These are phyloP conservation scores for Cyamopsis tetragonoloba DNA, from an alignment of 306 rosid genomes.

Conservation along the genomic window DNA sequence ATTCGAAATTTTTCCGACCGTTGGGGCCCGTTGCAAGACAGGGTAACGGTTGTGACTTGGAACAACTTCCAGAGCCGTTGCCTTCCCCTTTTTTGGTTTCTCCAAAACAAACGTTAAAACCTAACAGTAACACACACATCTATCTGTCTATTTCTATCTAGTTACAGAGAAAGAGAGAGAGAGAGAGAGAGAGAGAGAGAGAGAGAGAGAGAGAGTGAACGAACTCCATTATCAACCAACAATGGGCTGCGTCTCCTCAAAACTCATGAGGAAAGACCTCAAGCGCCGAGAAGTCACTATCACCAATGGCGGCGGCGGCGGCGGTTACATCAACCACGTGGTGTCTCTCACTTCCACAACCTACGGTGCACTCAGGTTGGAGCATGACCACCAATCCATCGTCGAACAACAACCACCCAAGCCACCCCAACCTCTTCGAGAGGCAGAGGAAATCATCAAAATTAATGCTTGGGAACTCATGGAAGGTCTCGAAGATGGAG, in stretches of 20 bases:
- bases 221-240: conserved; percentile 21
- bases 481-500: conserved; percentile 89
- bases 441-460: conserved; percentile 62
- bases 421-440: conserved; percentile 23
- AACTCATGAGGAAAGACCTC: conserved; percentile 55
- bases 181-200: background rate
- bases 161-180: background rate
- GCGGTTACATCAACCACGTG: conserved; percentile 53
- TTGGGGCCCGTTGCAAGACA: conserved; percentile 61
- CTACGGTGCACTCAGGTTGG: conserved; percentile 76
- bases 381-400: conserved; percentile 8
- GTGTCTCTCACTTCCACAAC: conserved; percentile 90
- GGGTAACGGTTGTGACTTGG: conserved; percentile 53
- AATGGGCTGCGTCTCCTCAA: conserved; percentile 97
- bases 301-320: conserved; percentile 58
- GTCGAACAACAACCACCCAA: conserved; percentile 37
- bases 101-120: conserved; percentile 31
- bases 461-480: conserved; percentile 96
- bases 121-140: conserved; percentile 7
- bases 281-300: conserved; percentile 35
- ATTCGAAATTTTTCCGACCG: conserved; percentile 90
- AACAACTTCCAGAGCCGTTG: conserved; percentile 41
- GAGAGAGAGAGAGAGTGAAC: conserved; percentile 21
- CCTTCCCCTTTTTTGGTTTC: conserved; percentile 16
- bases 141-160: too few species aligned